phyloP scores from a whole-genome alignment of 768 basidiomycete species.

The Boletus bicolor region DNA sequence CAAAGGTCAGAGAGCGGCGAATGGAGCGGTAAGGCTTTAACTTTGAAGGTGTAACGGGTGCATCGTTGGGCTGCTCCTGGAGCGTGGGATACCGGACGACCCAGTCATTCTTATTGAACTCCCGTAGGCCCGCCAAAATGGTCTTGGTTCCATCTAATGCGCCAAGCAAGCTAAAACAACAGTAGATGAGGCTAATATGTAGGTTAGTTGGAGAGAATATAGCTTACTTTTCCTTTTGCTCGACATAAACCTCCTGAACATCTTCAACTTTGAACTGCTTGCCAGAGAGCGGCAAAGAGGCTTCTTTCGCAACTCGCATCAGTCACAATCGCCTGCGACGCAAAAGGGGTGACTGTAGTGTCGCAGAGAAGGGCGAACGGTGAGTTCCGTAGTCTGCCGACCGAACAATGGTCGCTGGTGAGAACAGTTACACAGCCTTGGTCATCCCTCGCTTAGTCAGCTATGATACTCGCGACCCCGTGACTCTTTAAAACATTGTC shows the following conservation, averaged over 20 bases:
- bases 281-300: constrained; percentile 9
- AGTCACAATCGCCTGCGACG: constrained; percentile 3
- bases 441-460: constrained; percentile 22
- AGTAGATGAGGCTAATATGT: neutral
- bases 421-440: constrained; percentile 2
- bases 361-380: neutral
- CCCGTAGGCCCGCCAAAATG: constrained; percentile 66
- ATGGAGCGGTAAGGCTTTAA: constrained; percentile 37
- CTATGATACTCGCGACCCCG: neutral
- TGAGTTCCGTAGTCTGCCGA: constrained; percentile 6
- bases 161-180: constrained; percentile 46
- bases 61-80: constrained; percentile 39
- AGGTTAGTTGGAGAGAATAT: neutral
- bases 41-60: constrained; percentile 28
- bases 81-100: constrained; percentile 85
- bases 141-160: constrained; percentile 73
- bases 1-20: constrained; percentile 77
- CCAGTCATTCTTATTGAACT: constrained; percentile 87
- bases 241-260: constrained; percentile 72
- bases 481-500: neutral
- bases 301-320: constrained; percentile 18
- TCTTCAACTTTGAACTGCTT: constrained; percentile 57
- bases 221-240: constrained; percentile 72
- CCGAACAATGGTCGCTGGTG: neutral
- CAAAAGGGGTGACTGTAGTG: neutral